phyloP scores from a whole-genome alignment of 306 rosid genomes.

The Ziziphus jujuba region DNA sequence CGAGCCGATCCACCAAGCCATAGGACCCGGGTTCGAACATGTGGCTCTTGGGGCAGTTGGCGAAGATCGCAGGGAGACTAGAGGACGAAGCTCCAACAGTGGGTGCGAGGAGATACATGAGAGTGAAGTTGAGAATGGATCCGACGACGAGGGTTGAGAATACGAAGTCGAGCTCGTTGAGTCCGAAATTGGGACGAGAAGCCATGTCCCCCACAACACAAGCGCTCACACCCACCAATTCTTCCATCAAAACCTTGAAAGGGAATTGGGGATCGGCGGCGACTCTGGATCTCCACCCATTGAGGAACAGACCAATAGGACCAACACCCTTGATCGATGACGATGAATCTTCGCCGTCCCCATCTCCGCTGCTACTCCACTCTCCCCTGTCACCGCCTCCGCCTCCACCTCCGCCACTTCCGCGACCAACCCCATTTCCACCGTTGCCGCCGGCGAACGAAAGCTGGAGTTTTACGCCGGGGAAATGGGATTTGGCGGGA shows the following conservation, averaged over 20 bases:
- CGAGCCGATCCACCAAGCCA: conserved; percentile 48
- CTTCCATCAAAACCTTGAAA: conserved; percentile 95
- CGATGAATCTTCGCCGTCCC: conserved; percentile 30
- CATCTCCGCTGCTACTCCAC: conserved; percentile 28
- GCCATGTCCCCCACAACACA: conserved; percentile 98
- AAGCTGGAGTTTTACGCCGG: conserved; percentile 36
- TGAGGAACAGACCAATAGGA: conserved; percentile 54
- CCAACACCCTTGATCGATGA: conserved; percentile 38
- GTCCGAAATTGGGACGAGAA: conserved; percentile 92
- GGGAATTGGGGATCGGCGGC: conserved; percentile 98
- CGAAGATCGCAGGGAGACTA: conserved; percentile 58
- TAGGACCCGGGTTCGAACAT: conserved; percentile 89
- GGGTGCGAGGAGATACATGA: conserved; percentile 93
- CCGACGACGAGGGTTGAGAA: conserved; percentile 97
- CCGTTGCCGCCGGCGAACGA: conserved; percentile 52
- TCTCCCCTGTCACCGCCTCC: conserved; percentile 27
- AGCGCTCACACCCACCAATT: conserved; percentile 80
- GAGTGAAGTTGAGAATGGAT: conserved; percentile 79
- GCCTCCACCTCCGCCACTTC: conserved; percentile 34
- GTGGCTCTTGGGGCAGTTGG: conserved; percentile 77
- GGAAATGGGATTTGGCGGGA: conserved; percentile 23
- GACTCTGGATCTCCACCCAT: conserved; percentile 93
- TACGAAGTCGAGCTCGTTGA: conserved; percentile 93
- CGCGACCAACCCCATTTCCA: conserved; percentile 38
- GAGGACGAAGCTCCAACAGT: conserved; percentile 50